phyloP scores from a whole-genome alignment of 2,329 filamentous ascomycete species.

The Aspergillus amoenus region DNA sequence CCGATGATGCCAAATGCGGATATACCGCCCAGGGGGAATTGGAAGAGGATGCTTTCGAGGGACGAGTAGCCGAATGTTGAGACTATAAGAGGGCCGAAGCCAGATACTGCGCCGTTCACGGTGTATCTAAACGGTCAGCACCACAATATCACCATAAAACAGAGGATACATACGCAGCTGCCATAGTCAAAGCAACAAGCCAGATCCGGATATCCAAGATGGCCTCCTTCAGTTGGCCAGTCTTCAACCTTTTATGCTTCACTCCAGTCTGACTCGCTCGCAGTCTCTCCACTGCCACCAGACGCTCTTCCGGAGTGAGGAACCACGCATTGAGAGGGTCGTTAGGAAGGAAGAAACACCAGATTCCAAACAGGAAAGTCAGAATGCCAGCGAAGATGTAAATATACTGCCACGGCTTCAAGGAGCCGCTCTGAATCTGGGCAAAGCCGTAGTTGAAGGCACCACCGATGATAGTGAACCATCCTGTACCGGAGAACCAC shows the following conservation, averaged over 20 bases:
- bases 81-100: slow-evolving; percentile 71
- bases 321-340: slow-evolving; percentile 70
- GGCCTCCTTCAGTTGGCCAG: slow-evolving; percentile 58
- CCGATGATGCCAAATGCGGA: slow-evolving; percentile 66
- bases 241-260: slow-evolving; percentile 61
- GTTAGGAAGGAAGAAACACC: slow-evolving; percentile 66
- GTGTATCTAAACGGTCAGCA: slow-evolving; percentile 52
- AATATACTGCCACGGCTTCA: slow-evolving; percentile 69
- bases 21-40: slow-evolving; percentile 72
- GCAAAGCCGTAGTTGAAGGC: slow-evolving; percentile 68
- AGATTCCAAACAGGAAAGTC: slow-evolving; percentile 63
- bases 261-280: slow-evolving; percentile 64
- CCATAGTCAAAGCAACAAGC: slow-evolving; percentile 67
- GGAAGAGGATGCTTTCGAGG: slow-evolving; percentile 67
- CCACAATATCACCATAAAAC: background rate
- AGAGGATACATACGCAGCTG: slow-evolving; percentile 50
- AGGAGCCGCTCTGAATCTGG: slow-evolving; percentile 55
- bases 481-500: slow-evolving; percentile 63
- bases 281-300: slow-evolving; percentile 64
- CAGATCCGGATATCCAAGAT: slow-evolving; percentile 58
- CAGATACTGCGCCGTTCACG: slow-evolving; percentile 69
- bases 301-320: slow-evolving; percentile 59
- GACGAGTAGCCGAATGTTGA: slow-evolving; percentile 67
- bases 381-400: slow-evolving; percentile 65
- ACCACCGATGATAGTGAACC: slow-evolving; percentile 63